Percentiles rank a stretch among this genome's conserved stretches.
Evolutionary conservation across 768 basidiomycete species (phyloP).

Genomic region (Leccinum imitatum): DNA sequence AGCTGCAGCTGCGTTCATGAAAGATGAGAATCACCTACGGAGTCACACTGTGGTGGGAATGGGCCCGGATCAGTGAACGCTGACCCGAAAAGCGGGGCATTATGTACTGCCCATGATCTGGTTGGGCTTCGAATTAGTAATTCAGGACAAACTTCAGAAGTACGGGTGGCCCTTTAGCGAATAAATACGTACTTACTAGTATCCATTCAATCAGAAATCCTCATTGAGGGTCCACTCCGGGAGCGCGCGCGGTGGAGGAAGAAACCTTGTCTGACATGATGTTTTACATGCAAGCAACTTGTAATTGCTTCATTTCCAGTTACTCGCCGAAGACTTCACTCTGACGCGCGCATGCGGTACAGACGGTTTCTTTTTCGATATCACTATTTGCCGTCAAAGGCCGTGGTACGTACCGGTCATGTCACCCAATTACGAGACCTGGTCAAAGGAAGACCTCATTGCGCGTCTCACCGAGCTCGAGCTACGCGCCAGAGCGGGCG

Average conservation of each 20-base stretch:
- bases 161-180: background rate
- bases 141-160: too few species aligned
- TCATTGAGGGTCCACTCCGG: too few species aligned
- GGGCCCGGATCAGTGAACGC: too few species aligned
- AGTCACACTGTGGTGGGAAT: background rate
- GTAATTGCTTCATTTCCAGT: too few species aligned
- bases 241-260: background rate
- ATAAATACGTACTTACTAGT: too few species aligned
- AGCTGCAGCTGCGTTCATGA: slow-evolving; percentile 8
- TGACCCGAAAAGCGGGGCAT: too few species aligned
- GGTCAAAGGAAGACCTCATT: slow-evolving; percentile 72
- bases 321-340: background rate
- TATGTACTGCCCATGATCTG: too few species aligned
- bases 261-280: background rate
- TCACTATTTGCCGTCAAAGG: slow-evolving; percentile 31
- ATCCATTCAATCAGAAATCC: too few species aligned
- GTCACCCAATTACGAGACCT: slow-evolving; percentile 49
- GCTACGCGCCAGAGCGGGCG: slow-evolving; percentile 13
- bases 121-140: too few species aligned
- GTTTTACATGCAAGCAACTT: background rate
- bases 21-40: background rate
- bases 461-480: slow-evolving; percentile 62
- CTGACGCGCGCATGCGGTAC: slow-evolving; percentile 26
- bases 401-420: slow-evolving; percentile 29
- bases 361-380: slow-evolving; percentile 34